A percentile compares a stretch with the other conserved stretches of the same genome.
phyloP scores from a whole-genome alignment of 345 rosid genomes.

The Gynandropsis gynandra region DNA sequence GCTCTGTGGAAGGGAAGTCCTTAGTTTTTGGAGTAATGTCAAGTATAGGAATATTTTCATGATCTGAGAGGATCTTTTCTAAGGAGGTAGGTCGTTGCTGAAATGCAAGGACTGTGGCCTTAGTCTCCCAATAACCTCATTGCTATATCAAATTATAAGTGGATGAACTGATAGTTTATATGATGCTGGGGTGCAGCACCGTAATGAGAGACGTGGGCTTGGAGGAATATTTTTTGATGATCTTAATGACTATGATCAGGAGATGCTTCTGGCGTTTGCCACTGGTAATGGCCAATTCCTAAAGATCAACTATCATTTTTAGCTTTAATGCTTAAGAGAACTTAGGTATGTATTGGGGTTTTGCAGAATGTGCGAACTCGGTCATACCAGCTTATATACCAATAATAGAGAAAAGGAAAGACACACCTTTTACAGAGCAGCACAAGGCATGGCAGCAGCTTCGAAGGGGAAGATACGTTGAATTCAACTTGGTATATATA shows the following conservation, averaged over 20 bases:
- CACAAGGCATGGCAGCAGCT: constrained; percentile 97
- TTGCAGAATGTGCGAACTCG: constrained; percentile 82
- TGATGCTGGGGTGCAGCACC: constrained; percentile 53
- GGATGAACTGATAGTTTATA: too few species aligned
- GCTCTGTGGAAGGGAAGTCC: constrained; percentile 3
- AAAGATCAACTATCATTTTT: not conserved
- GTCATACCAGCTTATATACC: constrained; percentile 93
- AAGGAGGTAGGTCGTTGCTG: not conserved
- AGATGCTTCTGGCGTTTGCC: constrained; percentile 88
- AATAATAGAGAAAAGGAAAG: constrained; percentile 74
- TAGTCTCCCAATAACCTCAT: too few species aligned
- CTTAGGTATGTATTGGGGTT: constrained; percentile 3
- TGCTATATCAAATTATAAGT: too few species aligned
- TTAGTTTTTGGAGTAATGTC: not conserved
- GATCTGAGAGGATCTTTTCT: not conserved
- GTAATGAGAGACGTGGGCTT: constrained; percentile 89
- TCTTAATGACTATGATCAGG: constrained; percentile 82
- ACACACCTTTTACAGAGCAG: constrained; percentile 59
- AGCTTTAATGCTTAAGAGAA: not conserved
- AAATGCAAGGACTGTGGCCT: not conserved
- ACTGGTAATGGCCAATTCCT: constrained; percentile 48
- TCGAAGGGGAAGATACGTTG: constrained; percentile 93
- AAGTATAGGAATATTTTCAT: not conserved
- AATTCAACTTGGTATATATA: constrained; percentile 78
- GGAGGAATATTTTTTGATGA: constrained; percentile 99